Base-by-base conservation (phyloP, 106 monocot genomes). In the Alisma plantagoaquatica region DNA sequence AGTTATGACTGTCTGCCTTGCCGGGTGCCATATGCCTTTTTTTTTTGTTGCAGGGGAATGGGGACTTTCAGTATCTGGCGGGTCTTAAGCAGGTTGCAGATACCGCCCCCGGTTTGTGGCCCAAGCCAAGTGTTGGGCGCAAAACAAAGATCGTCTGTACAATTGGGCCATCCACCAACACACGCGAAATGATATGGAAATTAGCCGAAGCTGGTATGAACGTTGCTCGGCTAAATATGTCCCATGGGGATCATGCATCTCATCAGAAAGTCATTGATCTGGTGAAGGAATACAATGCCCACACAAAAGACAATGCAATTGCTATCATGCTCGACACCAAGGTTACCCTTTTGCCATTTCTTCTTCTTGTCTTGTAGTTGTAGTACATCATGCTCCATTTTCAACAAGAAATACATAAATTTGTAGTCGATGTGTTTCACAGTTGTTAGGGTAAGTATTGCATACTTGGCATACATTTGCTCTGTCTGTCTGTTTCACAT, bases 101-200 rank as follows among this genome's bases (percentile, higher is more conserved):
- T 31, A 56, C 55, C 29, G 56, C 70, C 4, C 44, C 63, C 6
- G 77, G 75, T 9, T 44, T 80, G 28, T 98, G 81, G 81, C 74
- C 72, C 12, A 85, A 78, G 51, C 84, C 89, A 5, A 85, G 75
- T 51, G 84, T 70, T 27, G 71, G 78, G 44, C 84, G 96, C 46
- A 98, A 98, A 69, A 98, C 96, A 9, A 98, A 98, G 76, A 98
- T 98, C 16, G 85, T 98, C 10, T 89, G 96, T 63, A 98, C 96
- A 28, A 98, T 98, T 29, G 96, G 96, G 4, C 96, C 96, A 4
- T 98, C 96, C 2, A 85, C 89, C 18, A 73, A 90, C 67, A 89
- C 96, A 3, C 78, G 57, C 62, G 96, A 98, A 75, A 98, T 98
- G 96, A 98, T 98, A 57, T 89, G 96, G 96, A 84, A 98, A 65